Evolutionary conservation across 2,329 filamentous ascomycete species (phyloP).

Genomic region (Nigrospora oryzae): DNA sequence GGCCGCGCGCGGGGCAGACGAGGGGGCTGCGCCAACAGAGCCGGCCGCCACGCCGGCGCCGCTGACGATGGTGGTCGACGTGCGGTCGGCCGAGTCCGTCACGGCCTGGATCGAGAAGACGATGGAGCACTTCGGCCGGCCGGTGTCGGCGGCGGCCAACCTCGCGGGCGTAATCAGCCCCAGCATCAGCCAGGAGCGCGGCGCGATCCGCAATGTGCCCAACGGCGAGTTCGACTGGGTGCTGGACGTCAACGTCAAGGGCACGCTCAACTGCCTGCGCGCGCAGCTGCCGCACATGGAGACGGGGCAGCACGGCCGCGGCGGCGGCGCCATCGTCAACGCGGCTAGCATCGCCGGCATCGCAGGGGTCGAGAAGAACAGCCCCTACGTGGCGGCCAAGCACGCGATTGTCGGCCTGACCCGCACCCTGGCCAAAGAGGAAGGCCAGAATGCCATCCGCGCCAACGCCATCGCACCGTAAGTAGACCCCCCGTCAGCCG

Average conservation of each 20-base stretch:
- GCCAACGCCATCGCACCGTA: not conserved
- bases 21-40: too few species aligned
- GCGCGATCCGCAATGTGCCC: slow-evolving; percentile 1
- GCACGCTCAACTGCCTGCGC: slow-evolving; percentile 6
- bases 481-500: too few species aligned
- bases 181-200: not conserved
- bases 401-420: slow-evolving; percentile 7
- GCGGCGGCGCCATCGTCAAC: slow-evolving; percentile 32
- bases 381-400: slow-evolving; percentile 9
- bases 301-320: not conserved
- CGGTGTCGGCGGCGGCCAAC: slow-evolving; percentile 16
- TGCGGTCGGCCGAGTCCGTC: slow-evolving; percentile 1
- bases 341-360: slow-evolving; percentile 29
- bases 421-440: slow-evolving; percentile 6
- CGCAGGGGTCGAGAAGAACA: slow-evolving; percentile 15
- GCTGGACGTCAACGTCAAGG: slow-evolving; percentile 7
- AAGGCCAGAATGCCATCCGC: slow-evolving; percentile 3
- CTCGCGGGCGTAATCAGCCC: slow-evolving; percentile 15
- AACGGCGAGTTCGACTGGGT: slow-evolving; percentile 6
- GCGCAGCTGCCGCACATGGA: slow-evolving; percentile 6
- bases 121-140: slow-evolving; percentile 7
- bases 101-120: not conserved
- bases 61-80: slow-evolving; percentile 9
- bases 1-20: not conserved
- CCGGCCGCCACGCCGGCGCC: not conserved